Base-by-base conservation (phyloP, 2,329 filamentous ascomycete species). In the Fusarium papillatum region DNA sequence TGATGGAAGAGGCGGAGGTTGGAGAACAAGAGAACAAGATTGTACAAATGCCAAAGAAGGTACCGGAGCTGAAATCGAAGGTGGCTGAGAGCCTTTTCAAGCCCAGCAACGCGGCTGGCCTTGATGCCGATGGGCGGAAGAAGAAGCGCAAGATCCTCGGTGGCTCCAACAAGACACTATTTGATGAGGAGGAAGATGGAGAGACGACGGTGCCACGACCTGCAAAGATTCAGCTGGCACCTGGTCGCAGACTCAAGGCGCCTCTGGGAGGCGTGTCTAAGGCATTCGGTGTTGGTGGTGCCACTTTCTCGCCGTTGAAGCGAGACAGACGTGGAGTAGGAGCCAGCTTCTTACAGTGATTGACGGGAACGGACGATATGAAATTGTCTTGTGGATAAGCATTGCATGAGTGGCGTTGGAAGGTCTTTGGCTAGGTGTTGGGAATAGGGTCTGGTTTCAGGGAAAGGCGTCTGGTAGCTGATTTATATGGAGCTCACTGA, bases 111-210 rank as follows among this genome's bases (percentile, higher is more conserved):
- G 70, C 66, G 55, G 71, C 66, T 48, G 70, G 68, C 34, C 46
- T 50, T 31, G 84, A 85, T 75, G 78, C 76, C 36, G 85, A 88
- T 74, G 85, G 83, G 9, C 90, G 88, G 83, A 92, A 91, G 81
- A 95, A 93, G 88, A 95, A 93, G 86, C 91, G 93, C 73, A 96
- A 95, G 83, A 85, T 95, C 7, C 87, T 94, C 2, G 91, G 92
- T 6, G 86, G 84, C 26, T 87, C 89, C 26, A 90, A 89, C 60
- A 91, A 91, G 74, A 94, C 91, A 5, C 81, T 97, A 8, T 95
- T 96, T 70, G 93, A 93, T 11, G 93, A 93, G 7, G 93, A 94
- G 7, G 93, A 94, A 11, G 88, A 87, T 7, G 91, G 83, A 14
- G 90, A 90, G 71, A 85, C 81, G 71, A 85, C 81, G 70, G 22